Evolutionary conservation across 495 filamentous ascomycete species (phyloP).

Genomic region (Talaromyces liani): DNA sequence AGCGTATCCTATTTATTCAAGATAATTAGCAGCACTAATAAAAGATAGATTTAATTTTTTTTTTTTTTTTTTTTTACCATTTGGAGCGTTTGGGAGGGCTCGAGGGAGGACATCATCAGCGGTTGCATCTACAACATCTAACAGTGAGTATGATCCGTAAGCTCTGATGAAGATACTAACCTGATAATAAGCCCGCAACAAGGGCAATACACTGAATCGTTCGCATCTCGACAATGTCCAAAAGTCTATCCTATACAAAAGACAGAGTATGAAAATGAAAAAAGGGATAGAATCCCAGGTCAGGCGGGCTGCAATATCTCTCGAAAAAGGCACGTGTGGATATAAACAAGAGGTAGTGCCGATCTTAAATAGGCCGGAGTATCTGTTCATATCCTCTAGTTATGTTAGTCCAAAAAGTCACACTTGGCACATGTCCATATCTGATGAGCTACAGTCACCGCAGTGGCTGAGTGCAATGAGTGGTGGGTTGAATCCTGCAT

Average conservation of each 20-base stretch:
- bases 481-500: background rate
- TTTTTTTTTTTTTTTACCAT: too few species aligned
- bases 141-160: background rate
- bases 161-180: background rate
- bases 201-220: background rate
- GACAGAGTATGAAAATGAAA: background rate
- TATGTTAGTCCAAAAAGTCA: background rate
- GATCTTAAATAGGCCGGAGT: background rate
- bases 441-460: background rate
- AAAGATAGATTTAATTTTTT: too few species aligned
- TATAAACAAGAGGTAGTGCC: background rate
- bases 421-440: background rate
- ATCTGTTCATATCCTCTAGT: too few species aligned
- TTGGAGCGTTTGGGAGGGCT: slow-evolving; percentile 30
- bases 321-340: background rate
- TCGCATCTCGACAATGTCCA: background rate
- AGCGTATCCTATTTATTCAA: slow-evolving; percentile 24
- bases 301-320: background rate
- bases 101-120: slow-evolving; percentile 1
- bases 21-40: too few species aligned
- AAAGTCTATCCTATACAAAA: background rate
- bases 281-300: background rate
- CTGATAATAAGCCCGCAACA: background rate
- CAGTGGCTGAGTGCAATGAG: background rate
- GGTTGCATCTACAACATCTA: background rate